A percentile compares a stretch with the other conserved stretches of the same genome.
Conservation (phyloP, 805 yeast genomes). For the Debaryomyces maramus region DNA sequence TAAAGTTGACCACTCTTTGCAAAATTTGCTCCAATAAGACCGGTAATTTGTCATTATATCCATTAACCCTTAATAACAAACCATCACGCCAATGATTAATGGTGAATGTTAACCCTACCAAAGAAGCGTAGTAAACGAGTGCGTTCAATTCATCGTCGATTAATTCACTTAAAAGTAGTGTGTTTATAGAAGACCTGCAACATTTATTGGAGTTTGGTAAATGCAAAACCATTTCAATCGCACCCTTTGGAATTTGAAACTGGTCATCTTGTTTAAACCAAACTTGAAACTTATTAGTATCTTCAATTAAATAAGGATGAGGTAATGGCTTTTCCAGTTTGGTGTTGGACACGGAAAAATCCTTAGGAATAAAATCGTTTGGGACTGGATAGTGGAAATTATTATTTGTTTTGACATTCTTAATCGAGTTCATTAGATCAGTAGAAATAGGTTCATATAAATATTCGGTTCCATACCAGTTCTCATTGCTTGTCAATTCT, state of each 20-base stretch:
- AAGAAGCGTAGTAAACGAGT: conserved; percentile 75
- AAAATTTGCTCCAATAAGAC: conserved; percentile 62
- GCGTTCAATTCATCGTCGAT: conserved; percentile 76
- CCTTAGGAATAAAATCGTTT: conserved; percentile 81
- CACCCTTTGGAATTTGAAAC: conserved; percentile 85
- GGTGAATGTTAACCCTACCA: conserved; percentile 70
- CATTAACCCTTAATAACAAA: conserved; percentile 62
- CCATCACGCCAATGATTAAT: conserved; percentile 70
- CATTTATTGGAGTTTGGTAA: conserved; percentile 62
- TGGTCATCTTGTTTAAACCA: conserved; percentile 93
- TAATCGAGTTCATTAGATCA: conserved; percentile 35
- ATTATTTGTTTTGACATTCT: conserved; percentile 21
- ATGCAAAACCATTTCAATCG: conserved; percentile 62
- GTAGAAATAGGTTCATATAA: conserved; percentile 45
- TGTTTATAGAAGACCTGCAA: conserved; percentile 56
- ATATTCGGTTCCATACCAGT: conserved; percentile 92
- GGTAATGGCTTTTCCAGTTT: conserved; percentile 36
- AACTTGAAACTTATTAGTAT: conserved; percentile 51
- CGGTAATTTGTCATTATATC: conserved; percentile 81
- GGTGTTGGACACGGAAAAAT: conserved; percentile 60
- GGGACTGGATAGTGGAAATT: conserved; percentile 61
- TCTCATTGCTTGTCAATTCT: conserved; percentile 51
- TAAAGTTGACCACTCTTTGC: conserved; percentile 50
- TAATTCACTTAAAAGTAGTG: conserved; percentile 66
- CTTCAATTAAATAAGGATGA: conserved; percentile 62